Conservation (phyloP, 306 rosid genomes). For the Glycine tomentella region DNA sequence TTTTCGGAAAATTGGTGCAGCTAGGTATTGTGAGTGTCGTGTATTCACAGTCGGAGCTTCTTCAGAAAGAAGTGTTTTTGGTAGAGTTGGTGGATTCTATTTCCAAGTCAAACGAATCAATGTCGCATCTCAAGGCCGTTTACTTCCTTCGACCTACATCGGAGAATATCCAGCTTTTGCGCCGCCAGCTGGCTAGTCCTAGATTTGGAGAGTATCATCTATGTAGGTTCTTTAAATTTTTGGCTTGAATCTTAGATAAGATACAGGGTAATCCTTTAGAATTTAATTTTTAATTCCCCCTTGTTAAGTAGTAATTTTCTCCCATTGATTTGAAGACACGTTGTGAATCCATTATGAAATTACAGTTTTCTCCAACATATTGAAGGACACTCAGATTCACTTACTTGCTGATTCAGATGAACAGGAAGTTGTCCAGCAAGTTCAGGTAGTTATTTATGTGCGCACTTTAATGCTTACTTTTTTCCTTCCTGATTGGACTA, state of each 20-base stretch:
- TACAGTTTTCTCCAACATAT: constrained; percentile 96
- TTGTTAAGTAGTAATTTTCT: constrained; percentile 32
- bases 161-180: constrained; percentile 78
- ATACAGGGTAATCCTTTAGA: constrained; percentile 13
- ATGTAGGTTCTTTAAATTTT: constrained; percentile 64
- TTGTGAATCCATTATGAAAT: constrained; percentile 63
- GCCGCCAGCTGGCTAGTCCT: constrained; percentile 82
- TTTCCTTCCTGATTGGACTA: constrained; percentile 12
- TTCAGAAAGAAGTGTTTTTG: constrained; percentile 90
- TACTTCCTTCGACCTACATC: constrained; percentile 90
- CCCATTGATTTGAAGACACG: constrained; percentile 55
- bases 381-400: constrained; percentile 96
- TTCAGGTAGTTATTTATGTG: constrained; percentile 68
- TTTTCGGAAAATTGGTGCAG: constrained; percentile 56
- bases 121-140: constrained; percentile 94
- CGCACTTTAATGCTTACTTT: not conserved
- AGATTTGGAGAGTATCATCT: constrained; percentile 96
- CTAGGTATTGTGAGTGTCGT: constrained; percentile 90
- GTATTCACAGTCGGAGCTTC: constrained; percentile 94
- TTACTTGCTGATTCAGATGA: constrained; percentile 93
- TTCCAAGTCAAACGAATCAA: constrained; percentile 81
- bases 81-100: constrained; percentile 88
- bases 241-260: constrained; percentile 28
- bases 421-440: constrained; percentile 94
- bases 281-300: constrained; percentile 43